phyloP scores from a whole-genome alignment of 148 eudicot species.

The Mesembryanthemum crystallinum region DNA sequence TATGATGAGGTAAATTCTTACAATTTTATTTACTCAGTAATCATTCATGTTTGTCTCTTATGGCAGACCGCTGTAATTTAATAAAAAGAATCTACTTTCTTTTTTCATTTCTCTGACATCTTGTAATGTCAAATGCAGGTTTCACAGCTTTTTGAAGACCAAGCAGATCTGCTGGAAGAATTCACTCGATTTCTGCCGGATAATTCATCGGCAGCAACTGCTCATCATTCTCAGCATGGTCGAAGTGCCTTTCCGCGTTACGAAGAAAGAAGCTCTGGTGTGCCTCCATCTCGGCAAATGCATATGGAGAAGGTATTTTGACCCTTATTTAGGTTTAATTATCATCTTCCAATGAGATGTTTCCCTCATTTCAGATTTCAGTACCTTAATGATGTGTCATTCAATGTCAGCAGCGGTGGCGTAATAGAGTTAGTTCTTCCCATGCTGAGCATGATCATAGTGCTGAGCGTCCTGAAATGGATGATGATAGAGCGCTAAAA shows the following conservation, averaged over 20 bases:
- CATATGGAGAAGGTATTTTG: slow-evolving; percentile 61
- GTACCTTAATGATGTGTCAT: slow-evolving; percentile 3
- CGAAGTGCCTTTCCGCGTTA: slow-evolving; percentile 44
- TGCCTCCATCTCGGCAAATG: slow-evolving; percentile 50
- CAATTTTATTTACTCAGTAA: neutral
- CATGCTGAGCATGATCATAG: slow-evolving; percentile 57
- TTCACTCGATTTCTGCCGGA: slow-evolving; percentile 95
- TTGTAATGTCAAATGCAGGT: slow-evolving; percentile 38
- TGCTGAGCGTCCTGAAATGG: slow-evolving; percentile 68
- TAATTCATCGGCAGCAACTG: slow-evolving; percentile 60
- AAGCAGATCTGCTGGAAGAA: slow-evolving; percentile 84
- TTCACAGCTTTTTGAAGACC: slow-evolving; percentile 75
- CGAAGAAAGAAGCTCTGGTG: slow-evolving; percentile 64
- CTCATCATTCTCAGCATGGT: slow-evolving; percentile 45
- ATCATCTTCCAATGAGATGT: neutral
- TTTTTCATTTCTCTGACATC: neutral
- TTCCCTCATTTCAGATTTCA: neutral
- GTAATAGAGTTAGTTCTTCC: slow-evolving; percentile 51
- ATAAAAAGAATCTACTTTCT: neutral
- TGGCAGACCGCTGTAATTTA: neutral
- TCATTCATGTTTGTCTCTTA: slow-evolving; percentile 17
- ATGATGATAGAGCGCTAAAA: slow-evolving; percentile 66
- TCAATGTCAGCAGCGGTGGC: slow-evolving; percentile 55
- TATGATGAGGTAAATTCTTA: slow-evolving; percentile 68
- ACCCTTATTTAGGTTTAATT: neutral